phyloP scores from a whole-genome alignment of 164 flowering plant genomes.

The Liriodendron chinense region DNA sequence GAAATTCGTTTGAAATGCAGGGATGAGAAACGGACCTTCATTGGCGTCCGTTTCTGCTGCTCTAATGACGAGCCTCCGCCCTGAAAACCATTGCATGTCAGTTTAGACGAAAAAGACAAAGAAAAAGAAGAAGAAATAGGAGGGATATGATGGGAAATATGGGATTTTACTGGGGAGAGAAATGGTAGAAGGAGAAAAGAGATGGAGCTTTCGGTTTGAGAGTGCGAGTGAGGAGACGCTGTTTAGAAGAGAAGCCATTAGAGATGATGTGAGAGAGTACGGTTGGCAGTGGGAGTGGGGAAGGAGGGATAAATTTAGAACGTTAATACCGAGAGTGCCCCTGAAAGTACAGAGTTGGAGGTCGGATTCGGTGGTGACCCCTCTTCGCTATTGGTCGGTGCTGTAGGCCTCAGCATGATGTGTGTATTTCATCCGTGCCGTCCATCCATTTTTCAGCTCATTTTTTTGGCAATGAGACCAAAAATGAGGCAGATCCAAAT shows the following conservation, averaged over 20 bases:
- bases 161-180: conserved; percentile 1
- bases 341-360: neutral
- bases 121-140: neutral
- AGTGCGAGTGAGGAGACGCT: neutral
- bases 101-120: neutral
- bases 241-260: neutral
- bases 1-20: neutral
- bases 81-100: conserved; percentile 20
- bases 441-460: too few species aligned
- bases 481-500: too few species aligned
- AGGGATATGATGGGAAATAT: neutral
- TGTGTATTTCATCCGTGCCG: neutral
- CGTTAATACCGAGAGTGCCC: neutral
- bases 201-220: neutral
- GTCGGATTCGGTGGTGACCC: neutral
- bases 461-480: too few species aligned
- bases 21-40: conserved; percentile 40
- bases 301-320: neutral
- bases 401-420: neutral
- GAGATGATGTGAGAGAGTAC: neutral
- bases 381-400: neutral
- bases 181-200: neutral
- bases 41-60: conserved; percentile 69
- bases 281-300: neutral
- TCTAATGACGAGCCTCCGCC: conserved; percentile 48